Base-by-base conservation (phyloP, 495 filamentous ascomycete species). In the Aspergillus cristatus region DNA sequence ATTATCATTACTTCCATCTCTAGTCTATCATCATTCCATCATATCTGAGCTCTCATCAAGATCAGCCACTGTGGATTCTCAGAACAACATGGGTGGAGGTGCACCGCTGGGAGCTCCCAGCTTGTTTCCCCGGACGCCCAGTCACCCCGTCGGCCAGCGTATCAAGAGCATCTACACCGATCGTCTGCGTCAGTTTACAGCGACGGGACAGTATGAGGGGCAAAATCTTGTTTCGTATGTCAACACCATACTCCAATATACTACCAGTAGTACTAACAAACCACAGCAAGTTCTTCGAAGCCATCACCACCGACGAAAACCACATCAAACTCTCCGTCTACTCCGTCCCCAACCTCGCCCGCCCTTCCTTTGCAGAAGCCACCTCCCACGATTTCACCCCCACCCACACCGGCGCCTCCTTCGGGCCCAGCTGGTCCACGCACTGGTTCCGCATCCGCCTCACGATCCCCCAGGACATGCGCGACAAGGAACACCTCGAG, bases 391-490 rank as follows among this genome's bases (percentile, higher is more conserved):
- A 84, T 28, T 98, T 93, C 62, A 70, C 70, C 18, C 64, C 74
- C n/a, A 83, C 90, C 1, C 65, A 69, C 12, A 78, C 87, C 37
- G 88, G 90, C 20, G 71, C 79, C 39, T 75, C 67, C 11, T 96
- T 96, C 48, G 91, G 91, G 3, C 91, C 91, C 8, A 89, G 87
- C 32, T 98, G 91, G 91, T 86, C 86, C 0, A 98, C 91, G n/a
- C 90, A 96, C 60, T 98, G 91, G 91, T 91, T 97, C 71, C 81
- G 78, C 30, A 75, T 94, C 37, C 64, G 76, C 29, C 63, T 98
- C 38, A 84, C 70, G 1, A 73, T 98, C 14, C 91, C 91, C 13
- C 44, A 70, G 45, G 65, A 85, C 1, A 70, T 95, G 45, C 65
- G 54, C 17, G 57, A 86, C 28, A 82, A 86, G 46, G 74, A 84